These are phyloP conservation scores for Calonectria ilicicola DNA, from an alignment of 2,329 filamentous ascomycete genomes.

Conservation along the genomic window DNA sequence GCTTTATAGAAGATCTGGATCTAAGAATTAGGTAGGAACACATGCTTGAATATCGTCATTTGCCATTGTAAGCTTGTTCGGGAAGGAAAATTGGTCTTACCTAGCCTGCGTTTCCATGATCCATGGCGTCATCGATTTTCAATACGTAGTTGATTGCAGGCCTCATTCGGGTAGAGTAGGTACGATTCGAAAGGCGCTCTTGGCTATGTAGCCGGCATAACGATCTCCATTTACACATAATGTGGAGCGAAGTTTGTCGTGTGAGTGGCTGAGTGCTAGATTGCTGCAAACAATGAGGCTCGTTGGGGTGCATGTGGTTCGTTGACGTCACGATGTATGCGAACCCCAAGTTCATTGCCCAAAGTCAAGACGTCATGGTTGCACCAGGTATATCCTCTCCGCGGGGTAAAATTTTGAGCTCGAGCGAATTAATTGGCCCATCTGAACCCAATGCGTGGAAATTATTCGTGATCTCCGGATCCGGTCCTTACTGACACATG, in stretches of 20 bases:
- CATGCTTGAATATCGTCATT: not conserved
- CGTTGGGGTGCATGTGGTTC: not conserved
- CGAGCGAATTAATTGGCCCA: not conserved
- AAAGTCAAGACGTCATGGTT: not conserved
- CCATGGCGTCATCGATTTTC: conserved; percentile 7
- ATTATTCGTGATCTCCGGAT: not conserved
- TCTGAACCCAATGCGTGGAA: not conserved
- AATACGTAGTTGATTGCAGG: not conserved
- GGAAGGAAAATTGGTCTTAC: not conserved
- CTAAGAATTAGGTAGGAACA: not conserved
- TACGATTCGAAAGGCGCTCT: not conserved
- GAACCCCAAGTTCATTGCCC: not conserved
- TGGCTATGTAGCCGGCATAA: not conserved
- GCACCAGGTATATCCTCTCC: not conserved
- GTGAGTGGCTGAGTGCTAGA: not conserved
- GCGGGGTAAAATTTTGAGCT: not conserved
- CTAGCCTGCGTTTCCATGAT: not conserved
- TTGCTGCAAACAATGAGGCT: not conserved
- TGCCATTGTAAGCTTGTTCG: not conserved
- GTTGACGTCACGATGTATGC: not conserved
- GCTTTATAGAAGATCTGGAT: conserved; percentile 9
- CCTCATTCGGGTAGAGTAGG: not conserved
- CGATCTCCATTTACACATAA: not conserved
- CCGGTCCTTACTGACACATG: not conserved
- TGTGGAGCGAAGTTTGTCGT: not conserved